phyloP scores from a whole-genome alignment of 179 eudicot genomes.

The Spergularia azorica region DNA sequence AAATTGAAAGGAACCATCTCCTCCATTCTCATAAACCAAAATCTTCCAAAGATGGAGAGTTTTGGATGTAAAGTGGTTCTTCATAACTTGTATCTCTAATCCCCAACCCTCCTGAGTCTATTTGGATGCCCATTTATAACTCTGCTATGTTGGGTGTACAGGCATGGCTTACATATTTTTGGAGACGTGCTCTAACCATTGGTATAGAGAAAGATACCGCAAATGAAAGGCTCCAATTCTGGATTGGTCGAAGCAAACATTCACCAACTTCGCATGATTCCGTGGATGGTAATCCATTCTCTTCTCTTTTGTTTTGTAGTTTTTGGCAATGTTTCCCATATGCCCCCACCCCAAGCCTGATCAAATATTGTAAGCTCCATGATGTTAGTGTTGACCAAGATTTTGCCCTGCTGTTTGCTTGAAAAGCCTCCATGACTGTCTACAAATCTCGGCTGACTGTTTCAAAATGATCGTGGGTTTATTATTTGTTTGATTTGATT shows the following conservation, averaged over 20 bases:
- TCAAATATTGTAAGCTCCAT: no score
- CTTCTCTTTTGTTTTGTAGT: not conserved
- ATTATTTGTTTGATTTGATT: not conserved
- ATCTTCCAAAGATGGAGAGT: no score
- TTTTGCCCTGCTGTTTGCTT: not conserved
- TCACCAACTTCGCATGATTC: constrained; percentile 85
- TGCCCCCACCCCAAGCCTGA: no score
- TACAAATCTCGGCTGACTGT: no score
- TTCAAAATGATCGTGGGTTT: no score
- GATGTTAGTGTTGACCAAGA: no score
- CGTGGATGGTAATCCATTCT: constrained; percentile 58
- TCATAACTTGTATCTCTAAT: no score
- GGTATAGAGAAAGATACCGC: constrained; percentile 74
- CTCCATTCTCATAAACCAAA: no score
- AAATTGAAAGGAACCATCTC: no score
- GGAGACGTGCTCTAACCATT: constrained; percentile 69
- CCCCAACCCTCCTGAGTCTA: not conserved
- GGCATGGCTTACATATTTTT: constrained; percentile 93
- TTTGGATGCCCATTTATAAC: constrained; percentile 12
- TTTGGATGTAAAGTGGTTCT: no score
- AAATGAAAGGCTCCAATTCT: constrained; percentile 66
- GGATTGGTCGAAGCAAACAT: constrained; percentile 72
- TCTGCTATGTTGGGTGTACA: constrained; percentile 25
- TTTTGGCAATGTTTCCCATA: no score
- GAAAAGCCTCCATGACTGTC: not conserved